Conservation (phyloP, 306 rosid genomes). For the Vigna reflexopilosa region DNA sequence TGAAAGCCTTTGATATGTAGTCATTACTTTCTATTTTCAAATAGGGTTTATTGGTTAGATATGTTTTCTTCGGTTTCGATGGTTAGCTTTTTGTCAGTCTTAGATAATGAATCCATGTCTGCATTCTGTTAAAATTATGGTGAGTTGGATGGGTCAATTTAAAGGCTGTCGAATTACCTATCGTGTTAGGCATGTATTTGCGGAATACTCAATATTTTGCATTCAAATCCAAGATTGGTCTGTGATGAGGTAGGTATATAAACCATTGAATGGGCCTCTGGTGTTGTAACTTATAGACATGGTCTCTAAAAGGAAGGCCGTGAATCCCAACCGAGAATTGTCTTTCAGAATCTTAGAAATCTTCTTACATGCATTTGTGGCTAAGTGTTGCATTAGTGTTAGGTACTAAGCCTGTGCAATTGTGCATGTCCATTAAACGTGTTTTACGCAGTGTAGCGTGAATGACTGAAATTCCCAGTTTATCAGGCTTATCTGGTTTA, state of each 20-base stretch:
- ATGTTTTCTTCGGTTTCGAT: slow-evolving; percentile 41
- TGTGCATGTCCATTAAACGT: no score
- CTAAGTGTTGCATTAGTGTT: no score
- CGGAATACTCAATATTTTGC: not conserved
- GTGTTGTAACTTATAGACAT: slow-evolving; percentile 20
- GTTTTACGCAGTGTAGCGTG: no score
- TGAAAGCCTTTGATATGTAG: slow-evolving; percentile 36
- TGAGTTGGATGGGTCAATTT: not conserved
- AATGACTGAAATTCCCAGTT: no score
- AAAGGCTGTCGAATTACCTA: not conserved
- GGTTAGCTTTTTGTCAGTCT: not conserved
- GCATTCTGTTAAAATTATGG: not conserved
- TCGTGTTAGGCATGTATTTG: not conserved
- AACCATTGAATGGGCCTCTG: slow-evolving; percentile 35
- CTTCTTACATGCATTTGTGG: not conserved
- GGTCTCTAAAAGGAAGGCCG: slow-evolving; percentile 28
- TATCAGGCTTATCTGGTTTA: no score
- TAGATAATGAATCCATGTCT: not conserved
- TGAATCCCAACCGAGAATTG: not conserved
- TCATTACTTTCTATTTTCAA: slow-evolving; percentile 35
- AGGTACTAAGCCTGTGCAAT: no score
- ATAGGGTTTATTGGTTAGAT: slow-evolving; percentile 44
- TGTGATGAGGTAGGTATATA: slow-evolving; percentile 24
- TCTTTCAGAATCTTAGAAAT: slow-evolving; percentile 35
- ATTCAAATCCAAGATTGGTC: slow-evolving; percentile 22